Percentiles rank a stretch among this genome's conserved stretches.
phyloP scores from a whole-genome alignment of 371 early-diverging fungal genomes.

The Lichtheimia corymbifera region DNA sequence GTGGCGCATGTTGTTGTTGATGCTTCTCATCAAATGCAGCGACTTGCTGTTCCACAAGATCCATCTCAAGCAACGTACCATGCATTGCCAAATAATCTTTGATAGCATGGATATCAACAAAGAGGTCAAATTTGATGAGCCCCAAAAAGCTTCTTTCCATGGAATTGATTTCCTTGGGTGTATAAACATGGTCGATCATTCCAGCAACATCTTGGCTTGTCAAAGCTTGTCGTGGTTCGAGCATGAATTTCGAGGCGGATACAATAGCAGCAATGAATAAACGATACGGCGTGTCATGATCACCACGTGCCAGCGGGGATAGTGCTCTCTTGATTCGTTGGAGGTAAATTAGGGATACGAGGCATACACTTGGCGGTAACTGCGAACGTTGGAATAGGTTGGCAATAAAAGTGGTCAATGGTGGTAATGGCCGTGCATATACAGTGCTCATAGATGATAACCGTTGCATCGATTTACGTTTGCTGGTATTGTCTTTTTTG shows the following conservation, averaged over 20 bases:
- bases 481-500: slow-evolving; percentile 12
- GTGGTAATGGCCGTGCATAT: slow-evolving; percentile 28
- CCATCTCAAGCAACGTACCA: slow-evolving; percentile 50
- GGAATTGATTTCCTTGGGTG: slow-evolving; percentile 59
- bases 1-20: neutral
- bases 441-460: slow-evolving; percentile 4
- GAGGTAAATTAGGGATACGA: slow-evolving; percentile 74
- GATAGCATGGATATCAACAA: slow-evolving; percentile 45
- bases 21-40: neutral
- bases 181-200: slow-evolving; percentile 65
- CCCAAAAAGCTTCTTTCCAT: slow-evolving; percentile 55
- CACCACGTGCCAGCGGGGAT: slow-evolving; percentile 67
- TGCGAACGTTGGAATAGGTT: slow-evolving; percentile 41
- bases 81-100: slow-evolving; percentile 45
- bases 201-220: slow-evolving; percentile 60
- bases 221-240: slow-evolving; percentile 61
- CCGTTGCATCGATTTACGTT: neutral
- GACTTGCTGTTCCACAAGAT: slow-evolving; percentile 34
- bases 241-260: slow-evolving; percentile 67
- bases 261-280: slow-evolving; percentile 74
- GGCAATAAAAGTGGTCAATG: slow-evolving; percentile 43
- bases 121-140: slow-evolving; percentile 47
- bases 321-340: slow-evolving; percentile 68
- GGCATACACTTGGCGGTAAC: slow-evolving; percentile 50
- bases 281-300: slow-evolving; percentile 75